Percentiles rank a stretch among this genome's conserved stretches.
Evolutionary conservation across 2,329 filamentous ascomycete genomes (phyloP).

Genomic region (Ophiostoma ulmi): DNA sequence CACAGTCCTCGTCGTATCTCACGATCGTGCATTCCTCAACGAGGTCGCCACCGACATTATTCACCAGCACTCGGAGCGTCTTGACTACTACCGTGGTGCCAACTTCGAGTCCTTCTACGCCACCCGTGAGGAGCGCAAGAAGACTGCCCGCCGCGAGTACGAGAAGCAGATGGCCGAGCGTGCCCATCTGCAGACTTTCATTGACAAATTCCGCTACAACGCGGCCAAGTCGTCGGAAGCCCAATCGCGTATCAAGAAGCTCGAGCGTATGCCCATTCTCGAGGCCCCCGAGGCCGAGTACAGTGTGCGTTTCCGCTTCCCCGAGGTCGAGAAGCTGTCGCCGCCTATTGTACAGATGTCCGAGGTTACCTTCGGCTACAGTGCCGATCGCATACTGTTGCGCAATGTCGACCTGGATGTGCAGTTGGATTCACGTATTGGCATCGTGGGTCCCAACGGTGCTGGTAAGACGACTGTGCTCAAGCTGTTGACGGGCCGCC

Average conservation of each 20-base stretch:
- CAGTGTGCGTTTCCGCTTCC: constrained; percentile 93
- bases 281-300: constrained; percentile 90
- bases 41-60: constrained; percentile 99
- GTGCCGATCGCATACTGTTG: constrained; percentile 70
- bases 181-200: constrained; percentile 92
- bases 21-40: constrained; percentile 98
- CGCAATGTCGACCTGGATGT: constrained; percentile 89
- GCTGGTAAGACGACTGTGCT: constrained; percentile 98
- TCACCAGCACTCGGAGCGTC: constrained; percentile 91
- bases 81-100: constrained; percentile 97
- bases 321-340: constrained; percentile 93
- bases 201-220: constrained; percentile 99
- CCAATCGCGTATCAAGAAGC: constrained; percentile 97
- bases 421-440: constrained; percentile 94
- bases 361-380: constrained; percentile 85
- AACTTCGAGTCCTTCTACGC: constrained; percentile 98
- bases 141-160: constrained; percentile 94
- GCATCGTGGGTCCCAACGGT: constrained; percentile 98
- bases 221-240: constrained; percentile 97
- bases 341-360: constrained; percentile 98
- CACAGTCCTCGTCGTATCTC: constrained; percentile 91
- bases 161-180: constrained; percentile 96
- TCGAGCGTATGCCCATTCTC: constrained; percentile 92
- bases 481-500: constrained; percentile 88
- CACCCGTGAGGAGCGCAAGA: constrained; percentile 92